Conservation (phyloP, 495 filamentous ascomycete species). For the Coniosporium apollinis region DNA sequence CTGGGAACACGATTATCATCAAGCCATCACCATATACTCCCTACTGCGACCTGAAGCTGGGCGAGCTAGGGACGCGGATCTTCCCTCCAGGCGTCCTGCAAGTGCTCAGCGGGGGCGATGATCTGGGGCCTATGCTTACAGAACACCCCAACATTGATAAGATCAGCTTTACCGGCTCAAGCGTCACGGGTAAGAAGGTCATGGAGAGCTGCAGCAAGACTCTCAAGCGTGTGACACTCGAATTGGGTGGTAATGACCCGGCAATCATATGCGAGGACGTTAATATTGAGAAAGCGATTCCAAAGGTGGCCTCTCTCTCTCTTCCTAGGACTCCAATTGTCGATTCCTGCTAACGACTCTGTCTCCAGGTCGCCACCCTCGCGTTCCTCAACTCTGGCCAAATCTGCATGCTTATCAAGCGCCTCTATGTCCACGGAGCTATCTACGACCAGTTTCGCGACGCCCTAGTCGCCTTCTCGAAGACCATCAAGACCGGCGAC, state of each 20-base stretch:
- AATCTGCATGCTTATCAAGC: conserved; percentile 43
- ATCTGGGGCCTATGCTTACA: conserved; percentile 37
- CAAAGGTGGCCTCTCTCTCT: conserved; percentile 22
- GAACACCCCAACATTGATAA: conserved; percentile 41
- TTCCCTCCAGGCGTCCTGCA: conserved; percentile 48
- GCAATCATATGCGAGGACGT: conserved; percentile 51
- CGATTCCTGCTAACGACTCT: not conserved
- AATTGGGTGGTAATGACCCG: conserved; percentile 47
- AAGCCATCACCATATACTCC: conserved; percentile 45
- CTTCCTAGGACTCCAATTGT: not conserved
- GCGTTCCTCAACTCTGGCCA: conserved; percentile 47
- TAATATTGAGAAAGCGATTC: conserved; percentile 42
- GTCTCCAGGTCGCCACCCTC: conserved; percentile 22
- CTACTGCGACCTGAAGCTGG: conserved; percentile 41
- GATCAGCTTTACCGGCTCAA: conserved; percentile 47
- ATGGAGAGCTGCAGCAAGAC: conserved; percentile 37
- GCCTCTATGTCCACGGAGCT: conserved; percentile 50
- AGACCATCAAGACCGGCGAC: conserved; percentile 25
- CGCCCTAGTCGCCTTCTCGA: conserved; percentile 36
- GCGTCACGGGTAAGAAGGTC: conserved; percentile 39
- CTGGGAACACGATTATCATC: conserved; percentile 39
- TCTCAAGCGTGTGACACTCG: conserved; percentile 27
- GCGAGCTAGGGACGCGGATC: conserved; percentile 33
- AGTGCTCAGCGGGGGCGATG: conserved; percentile 40
- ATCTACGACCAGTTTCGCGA: conserved; percentile 48